A percentile compares a stretch with the other conserved stretches of the same genome.
Evolutionary conservation across 2,329 filamentous ascomycete genomes (phyloP).

Genomic region (Pseudogymnoascus sp.): DNA sequence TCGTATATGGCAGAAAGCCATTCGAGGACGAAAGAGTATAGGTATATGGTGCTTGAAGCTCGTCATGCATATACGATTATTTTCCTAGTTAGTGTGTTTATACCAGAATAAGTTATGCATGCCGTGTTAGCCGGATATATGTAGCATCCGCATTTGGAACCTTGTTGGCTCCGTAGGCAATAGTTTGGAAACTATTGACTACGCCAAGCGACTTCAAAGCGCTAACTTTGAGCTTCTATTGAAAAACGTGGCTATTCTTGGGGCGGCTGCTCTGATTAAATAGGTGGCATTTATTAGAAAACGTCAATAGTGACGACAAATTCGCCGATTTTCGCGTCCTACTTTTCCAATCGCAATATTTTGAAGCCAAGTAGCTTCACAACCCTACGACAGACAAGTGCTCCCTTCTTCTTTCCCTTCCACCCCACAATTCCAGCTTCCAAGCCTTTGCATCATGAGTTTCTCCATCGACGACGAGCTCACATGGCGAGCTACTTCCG

Average conservation of each 20-base stretch:
- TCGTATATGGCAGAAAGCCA: conserved; percentile 22
- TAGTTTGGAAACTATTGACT: too few relatives aligned
- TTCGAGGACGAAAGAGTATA: conserved; percentile 1
- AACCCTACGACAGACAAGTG: too few relatives aligned
- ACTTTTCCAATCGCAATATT: too few relatives aligned
- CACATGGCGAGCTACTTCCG: neutral
- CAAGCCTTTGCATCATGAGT: too few relatives aligned
- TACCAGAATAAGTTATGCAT: neutral
- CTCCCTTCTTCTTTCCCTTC: too few relatives aligned
- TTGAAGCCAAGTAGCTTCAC: too few relatives aligned
- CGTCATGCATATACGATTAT: neutral
- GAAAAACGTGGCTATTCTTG: neutral
- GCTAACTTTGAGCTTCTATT: neutral
- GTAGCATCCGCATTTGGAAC: neutral
- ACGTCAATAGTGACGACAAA: neutral
- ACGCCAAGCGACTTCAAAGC: neutral
- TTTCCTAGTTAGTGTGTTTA: neutral
- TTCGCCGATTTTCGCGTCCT: too few relatives aligned
- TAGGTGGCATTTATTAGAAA: neutral
- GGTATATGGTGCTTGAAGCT: neutral
- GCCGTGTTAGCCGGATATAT: neutral
- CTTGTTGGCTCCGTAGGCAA: neutral
- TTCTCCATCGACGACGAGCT: neutral
- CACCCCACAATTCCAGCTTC: too few relatives aligned
- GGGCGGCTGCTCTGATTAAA: neutral